Percentiles rank a stretch among this genome's conserved stretches.
These are phyloP conservation scores for Epichloe aotearoae DNA, from an alignment of 2,329 filamentous ascomycete species.

Conservation along the genomic window DNA sequence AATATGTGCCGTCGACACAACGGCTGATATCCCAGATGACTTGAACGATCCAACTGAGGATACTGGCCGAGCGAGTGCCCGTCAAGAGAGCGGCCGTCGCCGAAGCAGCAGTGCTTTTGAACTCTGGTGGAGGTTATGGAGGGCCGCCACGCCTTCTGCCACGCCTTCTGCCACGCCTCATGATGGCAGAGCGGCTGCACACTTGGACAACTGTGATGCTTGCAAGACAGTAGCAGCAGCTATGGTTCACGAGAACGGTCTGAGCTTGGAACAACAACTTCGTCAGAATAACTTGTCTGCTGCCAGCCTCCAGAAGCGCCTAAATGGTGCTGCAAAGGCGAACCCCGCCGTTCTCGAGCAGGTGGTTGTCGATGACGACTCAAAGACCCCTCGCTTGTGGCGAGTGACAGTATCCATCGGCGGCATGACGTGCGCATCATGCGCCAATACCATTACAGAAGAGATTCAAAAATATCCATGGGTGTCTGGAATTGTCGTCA, in stretches of 20 bases:
- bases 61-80: conserved; percentile 10
- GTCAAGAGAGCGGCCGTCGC: conserved; percentile 11
- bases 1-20: conserved; percentile 34
- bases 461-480: conserved; percentile 43
- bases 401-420: conserved; percentile 45
- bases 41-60: conserved; percentile 11
- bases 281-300: conserved; percentile 2
- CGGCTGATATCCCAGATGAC: conserved; percentile 18
- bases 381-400: conserved; percentile 20
- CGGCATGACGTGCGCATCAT: conserved; percentile 64
- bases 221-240: conserved; percentile 15
- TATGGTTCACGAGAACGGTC: conserved; percentile 3
- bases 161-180: conserved; percentile 11
- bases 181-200: conserved; percentile 16
- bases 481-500: conserved; percentile 46
- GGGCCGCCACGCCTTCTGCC: conserved; percentile 11
- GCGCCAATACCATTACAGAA: conserved; percentile 48
- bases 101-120: conserved; percentile 11
- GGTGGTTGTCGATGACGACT: conserved; percentile 12
- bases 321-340: neutral
- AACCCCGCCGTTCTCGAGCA: conserved; percentile 11
- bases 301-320: conserved; percentile 5
- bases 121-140: conserved; percentile 21
- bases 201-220: conserved; percentile 25
- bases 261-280: conserved; percentile 2